phyloP scores from a whole-genome alignment of 1,139 yeast genomes.

The Pichia sp. region DNA sequence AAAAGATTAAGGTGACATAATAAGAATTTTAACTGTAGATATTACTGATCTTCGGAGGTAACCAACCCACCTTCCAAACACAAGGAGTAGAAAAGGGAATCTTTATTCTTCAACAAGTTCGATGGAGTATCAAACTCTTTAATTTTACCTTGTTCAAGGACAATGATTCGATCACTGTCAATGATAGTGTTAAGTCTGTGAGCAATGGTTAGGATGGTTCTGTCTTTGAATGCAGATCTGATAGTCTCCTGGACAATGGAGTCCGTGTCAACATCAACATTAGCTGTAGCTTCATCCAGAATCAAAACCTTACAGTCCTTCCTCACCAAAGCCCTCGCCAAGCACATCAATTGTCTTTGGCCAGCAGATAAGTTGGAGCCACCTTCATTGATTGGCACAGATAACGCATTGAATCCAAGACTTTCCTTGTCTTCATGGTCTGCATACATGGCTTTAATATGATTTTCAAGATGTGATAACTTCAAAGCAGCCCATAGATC shows the following conservation, averaged over 20 bases:
- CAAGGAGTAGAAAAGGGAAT: constrained; percentile 70
- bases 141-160: constrained; percentile 76
- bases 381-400: constrained; percentile 67
- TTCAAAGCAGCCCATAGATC: constrained; percentile 83
- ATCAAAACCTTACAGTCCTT: constrained; percentile 67
- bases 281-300: constrained; percentile 95
- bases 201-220: constrained; percentile 92
- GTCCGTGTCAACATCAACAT: constrained; percentile 95
- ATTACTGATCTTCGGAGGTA: too few species aligned
- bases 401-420: constrained; percentile 32
- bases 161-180: constrained; percentile 85
- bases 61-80: constrained; percentile 59
- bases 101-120: constrained; percentile 54
- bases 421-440: constrained; percentile 22
- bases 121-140: constrained; percentile 84
- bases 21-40: too few species aligned
- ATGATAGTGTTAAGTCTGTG: constrained; percentile 90
- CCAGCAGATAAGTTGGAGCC: constrained; percentile 88
- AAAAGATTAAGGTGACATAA: too few species aligned
- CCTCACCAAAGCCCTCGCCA: constrained; percentile 80
- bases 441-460: constrained; percentile 52
- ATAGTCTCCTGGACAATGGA: constrained; percentile 81
- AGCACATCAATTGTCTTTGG: constrained; percentile 85
- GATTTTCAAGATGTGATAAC: constrained; percentile 75
- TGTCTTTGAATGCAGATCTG: constrained; percentile 72